Conservation (phyloP, 140 eudicot species). For the Senecio squalidus region DNA sequence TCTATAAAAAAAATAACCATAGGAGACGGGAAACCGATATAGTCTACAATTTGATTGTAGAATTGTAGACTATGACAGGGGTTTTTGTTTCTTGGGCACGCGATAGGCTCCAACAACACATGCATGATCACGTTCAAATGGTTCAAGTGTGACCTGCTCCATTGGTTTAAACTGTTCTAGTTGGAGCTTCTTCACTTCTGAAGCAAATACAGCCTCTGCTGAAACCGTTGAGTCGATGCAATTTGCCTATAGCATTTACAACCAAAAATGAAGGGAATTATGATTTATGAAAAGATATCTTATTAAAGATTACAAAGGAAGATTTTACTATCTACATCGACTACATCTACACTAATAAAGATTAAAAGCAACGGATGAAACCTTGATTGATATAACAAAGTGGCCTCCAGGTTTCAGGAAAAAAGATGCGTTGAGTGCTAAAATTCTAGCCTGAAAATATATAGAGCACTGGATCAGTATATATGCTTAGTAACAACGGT, state of each 20-base stretch:
- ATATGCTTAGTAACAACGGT: background rate
- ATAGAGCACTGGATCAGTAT: background rate
- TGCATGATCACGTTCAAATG: conserved; percentile 85
- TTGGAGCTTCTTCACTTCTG: conserved; percentile 74
- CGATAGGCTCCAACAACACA: conserved; percentile 81
- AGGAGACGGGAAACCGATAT: too few species aligned
- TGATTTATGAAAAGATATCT: background rate
- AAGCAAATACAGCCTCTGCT: conserved; percentile 92
- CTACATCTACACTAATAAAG: background rate
- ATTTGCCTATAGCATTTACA: conserved; percentile 46
- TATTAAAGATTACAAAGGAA: background rate
- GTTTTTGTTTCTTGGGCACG: conserved; percentile 64
- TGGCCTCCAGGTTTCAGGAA: conserved; percentile 81
- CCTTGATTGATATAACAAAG: conserved; percentile 86
- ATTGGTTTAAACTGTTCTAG: conserved; percentile 69
- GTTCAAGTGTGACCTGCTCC: conserved; percentile 80
- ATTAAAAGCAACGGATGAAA: conserved; percentile 10
- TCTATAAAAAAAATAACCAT: too few species aligned
- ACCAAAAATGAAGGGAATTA: background rate
- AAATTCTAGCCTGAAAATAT: conserved; percentile 68
- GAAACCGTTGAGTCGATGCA: conserved; percentile 81
- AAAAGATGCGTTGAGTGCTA: conserved; percentile 79
- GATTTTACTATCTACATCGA: background rate
- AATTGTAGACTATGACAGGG: conserved; percentile 7
- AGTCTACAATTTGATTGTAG: background rate